Evolutionary conservation across 1,284 basidiomycete species (phyloP).

Genomic region (Austroboletus rostrupii): DNA sequence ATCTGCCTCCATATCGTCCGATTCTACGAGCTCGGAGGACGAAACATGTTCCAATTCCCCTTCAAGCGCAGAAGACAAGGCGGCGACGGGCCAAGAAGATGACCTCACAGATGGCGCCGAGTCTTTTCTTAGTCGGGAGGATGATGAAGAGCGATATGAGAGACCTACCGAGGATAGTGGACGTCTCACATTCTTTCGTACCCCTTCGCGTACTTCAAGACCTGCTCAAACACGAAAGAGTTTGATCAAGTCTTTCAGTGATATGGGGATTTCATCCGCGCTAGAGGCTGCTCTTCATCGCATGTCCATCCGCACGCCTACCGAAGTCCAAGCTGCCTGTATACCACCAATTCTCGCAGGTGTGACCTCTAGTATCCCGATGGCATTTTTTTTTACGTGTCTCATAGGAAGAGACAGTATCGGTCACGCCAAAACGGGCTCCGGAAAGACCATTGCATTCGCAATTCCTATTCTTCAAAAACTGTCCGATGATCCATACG

Average conservation of each 20-base stretch:
- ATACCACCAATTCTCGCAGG: constrained; percentile 84
- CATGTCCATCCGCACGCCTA: constrained; percentile 86
- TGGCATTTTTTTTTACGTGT: background rate
- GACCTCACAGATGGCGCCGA: background rate
- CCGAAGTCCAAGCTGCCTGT: constrained; percentile 87
- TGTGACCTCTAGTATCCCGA: constrained; percentile 32
- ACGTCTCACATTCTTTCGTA: constrained; percentile 13
- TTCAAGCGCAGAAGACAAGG: constrained; percentile 7
- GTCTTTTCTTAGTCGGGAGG: background rate
- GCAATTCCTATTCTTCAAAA: constrained; percentile 93
- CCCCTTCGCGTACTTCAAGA: background rate
- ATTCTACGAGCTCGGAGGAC: background rate
- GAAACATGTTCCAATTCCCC: constrained; percentile 6
- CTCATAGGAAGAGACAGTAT: constrained; percentile 80
- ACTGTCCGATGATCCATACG: constrained; percentile 85
- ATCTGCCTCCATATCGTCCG: background rate
- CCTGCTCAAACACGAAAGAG: background rate
- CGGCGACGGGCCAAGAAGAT: constrained; percentile 8
- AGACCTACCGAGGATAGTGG: constrained; percentile 11
- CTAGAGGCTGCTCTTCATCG: constrained; percentile 69
- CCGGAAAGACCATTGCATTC: constrained; percentile 97
- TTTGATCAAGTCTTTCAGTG: constrained; percentile 47
- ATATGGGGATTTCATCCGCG: constrained; percentile 71
- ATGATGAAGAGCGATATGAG: background rate
- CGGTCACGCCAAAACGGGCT: constrained; percentile 97